Conservation (phyloP, 208 protist species). For the Acanthamoeba triangularis region DNA sequence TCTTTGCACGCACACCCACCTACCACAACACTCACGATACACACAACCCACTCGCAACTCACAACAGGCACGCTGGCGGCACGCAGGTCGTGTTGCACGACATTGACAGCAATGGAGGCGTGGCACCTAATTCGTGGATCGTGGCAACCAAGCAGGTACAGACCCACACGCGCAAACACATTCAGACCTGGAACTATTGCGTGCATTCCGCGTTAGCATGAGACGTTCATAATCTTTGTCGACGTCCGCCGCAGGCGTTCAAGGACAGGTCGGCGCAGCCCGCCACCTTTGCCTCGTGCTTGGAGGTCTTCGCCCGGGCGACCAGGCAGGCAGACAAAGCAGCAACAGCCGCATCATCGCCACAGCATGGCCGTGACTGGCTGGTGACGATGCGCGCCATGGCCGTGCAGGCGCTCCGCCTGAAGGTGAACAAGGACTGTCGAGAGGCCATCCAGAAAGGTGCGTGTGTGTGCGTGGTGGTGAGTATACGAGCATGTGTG, state of each 20-base stretch:
- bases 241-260: neutral
- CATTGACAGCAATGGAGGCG: constrained; percentile 10
- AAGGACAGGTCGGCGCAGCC: neutral
- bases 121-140: constrained; percentile 21
- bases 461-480: too few species aligned
- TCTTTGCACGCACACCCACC: too few species aligned
- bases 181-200: too few species aligned
- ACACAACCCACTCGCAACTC: neutral
- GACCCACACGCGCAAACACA: neutral
- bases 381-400: neutral
- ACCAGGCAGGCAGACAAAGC: neutral
- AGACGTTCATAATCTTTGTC: too few species aligned
- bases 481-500: too few species aligned
- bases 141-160: constrained; percentile 21
- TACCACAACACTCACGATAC: too few species aligned
- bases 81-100: neutral
- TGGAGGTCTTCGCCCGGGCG: neutral
- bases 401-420: neutral
- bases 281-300: neutral
- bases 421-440: neutral
- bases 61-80: neutral
- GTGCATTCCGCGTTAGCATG: too few species aligned
- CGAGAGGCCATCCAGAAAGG: too few species aligned
- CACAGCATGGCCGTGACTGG: neutral
- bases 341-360: too few species aligned